A percentile compares a stretch with the other conserved stretches of the same genome.
phyloP scores from a whole-genome alignment of 768 basidiomycete genomes.

The Tricholoma sp. region DNA sequence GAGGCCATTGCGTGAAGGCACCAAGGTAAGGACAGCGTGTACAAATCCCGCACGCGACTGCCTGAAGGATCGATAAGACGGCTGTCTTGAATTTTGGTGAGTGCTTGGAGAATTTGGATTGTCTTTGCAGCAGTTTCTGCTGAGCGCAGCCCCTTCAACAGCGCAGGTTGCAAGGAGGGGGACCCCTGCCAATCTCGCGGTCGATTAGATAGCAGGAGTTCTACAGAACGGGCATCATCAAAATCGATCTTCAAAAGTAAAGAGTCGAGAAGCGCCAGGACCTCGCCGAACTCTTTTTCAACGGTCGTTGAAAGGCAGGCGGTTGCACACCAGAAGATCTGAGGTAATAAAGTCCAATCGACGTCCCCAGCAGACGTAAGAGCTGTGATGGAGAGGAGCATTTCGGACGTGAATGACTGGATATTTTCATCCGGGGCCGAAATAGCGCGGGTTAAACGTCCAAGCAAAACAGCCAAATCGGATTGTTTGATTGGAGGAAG shows the following conservation, averaged over 20 bases:
- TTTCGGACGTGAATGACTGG: constrained; percentile 78
- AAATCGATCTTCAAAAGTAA: constrained; percentile 69
- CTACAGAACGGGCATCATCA: constrained; percentile 59
- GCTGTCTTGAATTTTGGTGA: constrained; percentile 56
- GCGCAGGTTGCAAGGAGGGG: constrained; percentile 59
- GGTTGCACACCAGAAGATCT: constrained; percentile 81
- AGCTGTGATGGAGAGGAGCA: constrained; percentile 69
- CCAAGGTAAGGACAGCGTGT: constrained; percentile 82
- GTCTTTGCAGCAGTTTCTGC: constrained; percentile 62
- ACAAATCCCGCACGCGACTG: constrained; percentile 74
- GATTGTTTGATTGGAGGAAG: constrained; percentile 64
- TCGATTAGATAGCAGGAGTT: constrained; percentile 61
- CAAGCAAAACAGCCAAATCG: constrained; percentile 75
- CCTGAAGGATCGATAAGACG: constrained; percentile 67
- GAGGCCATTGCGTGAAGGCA: constrained; percentile 75
- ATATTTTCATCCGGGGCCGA: constrained; percentile 72
- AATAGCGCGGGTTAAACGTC: constrained; percentile 79
- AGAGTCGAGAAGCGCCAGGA: constrained; percentile 56
- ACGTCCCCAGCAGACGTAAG: constrained; percentile 53
- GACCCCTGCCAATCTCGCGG: constrained; percentile 69
- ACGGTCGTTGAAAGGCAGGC: constrained; percentile 81
- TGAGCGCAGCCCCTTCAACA: constrained; percentile 78
- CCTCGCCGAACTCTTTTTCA: constrained; percentile 72
- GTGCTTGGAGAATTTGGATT: constrained; percentile 58
- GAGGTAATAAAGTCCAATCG: constrained; percentile 61